Percentiles rank a stretch among this genome's conserved stretches.
Evolutionary conservation across 2,329 filamentous ascomycete genomes (phyloP).

Genomic region (Arthrinium phaeospermum): DNA sequence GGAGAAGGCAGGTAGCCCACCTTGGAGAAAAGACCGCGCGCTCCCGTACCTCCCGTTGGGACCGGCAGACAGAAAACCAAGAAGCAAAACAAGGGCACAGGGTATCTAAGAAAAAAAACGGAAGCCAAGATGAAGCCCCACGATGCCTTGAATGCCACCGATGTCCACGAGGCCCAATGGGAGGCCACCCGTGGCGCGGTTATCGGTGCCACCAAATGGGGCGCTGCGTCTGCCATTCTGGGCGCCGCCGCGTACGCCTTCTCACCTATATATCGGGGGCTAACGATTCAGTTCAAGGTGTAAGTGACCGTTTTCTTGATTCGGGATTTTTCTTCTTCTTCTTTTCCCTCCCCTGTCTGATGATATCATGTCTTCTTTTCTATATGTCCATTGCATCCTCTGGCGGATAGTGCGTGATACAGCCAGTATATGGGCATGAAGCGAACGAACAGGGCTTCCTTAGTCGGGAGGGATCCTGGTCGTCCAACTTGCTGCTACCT

Average conservation of each 20-base stretch:
- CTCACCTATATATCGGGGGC: slow-evolving; percentile 73
- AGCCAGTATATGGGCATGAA: no score
- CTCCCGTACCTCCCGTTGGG: not conserved
- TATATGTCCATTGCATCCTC: not conserved
- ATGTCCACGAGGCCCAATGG: slow-evolving; percentile 73
- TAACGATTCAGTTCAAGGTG: slow-evolving; percentile 81
- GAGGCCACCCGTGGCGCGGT: slow-evolving; percentile 72
- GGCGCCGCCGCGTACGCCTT: slow-evolving; percentile 66
- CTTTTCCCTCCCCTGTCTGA: no score
- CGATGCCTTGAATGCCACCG: slow-evolving; percentile 66
- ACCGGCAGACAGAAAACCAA: not conserved
- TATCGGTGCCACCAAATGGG: slow-evolving; percentile 75
- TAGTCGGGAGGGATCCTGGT: no score
- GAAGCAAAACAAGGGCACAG: no score
- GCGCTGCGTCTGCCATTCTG: slow-evolving; percentile 66
- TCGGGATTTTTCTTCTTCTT: no score
- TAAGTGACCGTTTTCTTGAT: slow-evolving; percentile 45
- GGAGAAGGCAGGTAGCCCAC: not conserved
- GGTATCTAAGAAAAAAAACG: no score
- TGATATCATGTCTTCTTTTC: not conserved
- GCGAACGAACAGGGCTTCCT: no score
- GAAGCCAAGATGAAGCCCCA: slow-evolving; percentile 43
- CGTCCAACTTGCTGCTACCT: no score
- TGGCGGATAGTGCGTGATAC: not conserved
- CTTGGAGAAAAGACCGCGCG: not conserved